Evolutionary conservation across 768 basidiomycete species (phyloP), one percentile per base, ranked within the genome.

Genomic region (Mycena rebaudengoi): DNA sequence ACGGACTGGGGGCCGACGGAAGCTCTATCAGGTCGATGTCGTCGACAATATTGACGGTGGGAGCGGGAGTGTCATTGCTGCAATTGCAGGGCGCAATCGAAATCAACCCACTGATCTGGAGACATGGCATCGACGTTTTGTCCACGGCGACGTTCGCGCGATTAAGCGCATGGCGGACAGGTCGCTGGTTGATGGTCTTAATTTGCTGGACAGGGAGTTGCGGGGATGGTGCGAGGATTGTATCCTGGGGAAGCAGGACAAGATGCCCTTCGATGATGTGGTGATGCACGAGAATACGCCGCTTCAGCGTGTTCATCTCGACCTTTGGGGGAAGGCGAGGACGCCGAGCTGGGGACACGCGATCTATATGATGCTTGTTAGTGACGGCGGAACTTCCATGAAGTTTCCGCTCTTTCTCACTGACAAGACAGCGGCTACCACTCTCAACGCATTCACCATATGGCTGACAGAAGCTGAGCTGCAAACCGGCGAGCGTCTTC

Each of bases 41-140:
- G 45, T 46, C 5, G 45, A 46, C 18, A 18, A 26, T 18, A 7
- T 23, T 10, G 45, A 46, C 18, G n/a, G 7, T 13, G 21, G 12
- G 41, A 20, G 41, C 14, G 21, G 18, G 25, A 25, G 7, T 8
- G 18, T 23, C 25, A 37, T 37, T 37, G 45, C 40, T 1, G 68
- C 62, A 2, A 46, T 65, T 14, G 29, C 60, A 0, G 59, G 63
- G 0, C 28, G 39, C 1, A 71, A 68, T 1, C 63, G 67, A 12
- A 49, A 65, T 8, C 48, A 65, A 16, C 68, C 71, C 4, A 55
- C 51, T 0, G 60, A 65, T 28, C 30, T 75, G n/a, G 69, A 64
- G 1, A 63, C 52, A 0, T 74, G 72, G 73, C 78, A 78, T 55
- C 52, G 64, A 1, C 43, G 70, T 3, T 62, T 78, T 35, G 68